Evolutionary conservation across 2,329 filamentous ascomycete species (phyloP).

Genomic region (Davidsoniella neocaledoniae): DNA sequence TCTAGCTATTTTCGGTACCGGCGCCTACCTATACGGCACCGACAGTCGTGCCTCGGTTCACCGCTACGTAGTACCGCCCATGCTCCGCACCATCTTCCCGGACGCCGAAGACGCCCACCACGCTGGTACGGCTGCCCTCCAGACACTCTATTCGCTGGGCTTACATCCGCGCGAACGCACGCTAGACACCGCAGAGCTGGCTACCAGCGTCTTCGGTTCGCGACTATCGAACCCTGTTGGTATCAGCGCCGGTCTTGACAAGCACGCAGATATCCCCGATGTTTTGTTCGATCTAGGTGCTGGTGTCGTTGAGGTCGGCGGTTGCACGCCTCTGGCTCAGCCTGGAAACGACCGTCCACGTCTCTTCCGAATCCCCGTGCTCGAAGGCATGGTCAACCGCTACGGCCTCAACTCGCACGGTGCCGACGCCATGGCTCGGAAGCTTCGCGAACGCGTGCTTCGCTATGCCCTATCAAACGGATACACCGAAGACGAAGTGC

Average conservation of each 20-base stretch:
- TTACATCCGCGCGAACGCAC: conserved; percentile 67
- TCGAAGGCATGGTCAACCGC: conserved; percentile 83
- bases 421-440: conserved; percentile 69
- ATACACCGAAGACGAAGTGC: conserved; percentile 52
- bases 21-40: conserved; percentile 51
- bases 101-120: conserved; percentile 91
- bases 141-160: conserved; percentile 53
- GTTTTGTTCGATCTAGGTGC: conserved; percentile 72
- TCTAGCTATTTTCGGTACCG: conserved; percentile 25
- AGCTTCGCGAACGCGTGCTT: conserved; percentile 60
- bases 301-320: conserved; percentile 80
- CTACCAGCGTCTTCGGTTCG: conserved; percentile 52
- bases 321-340: conserved; percentile 75
- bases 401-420: conserved; percentile 91
- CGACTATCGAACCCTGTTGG: conserved; percentile 72
- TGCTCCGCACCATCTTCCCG: conserved; percentile 47
- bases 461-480: conserved; percentile 58
- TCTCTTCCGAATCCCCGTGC: conserved; percentile 68
- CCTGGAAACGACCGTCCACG: conserved; percentile 74
- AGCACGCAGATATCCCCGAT: conserved; percentile 78
- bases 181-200: conserved; percentile 24
- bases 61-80: conserved; percentile 47
- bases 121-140: conserved; percentile 52
- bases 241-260: conserved; percentile 91
- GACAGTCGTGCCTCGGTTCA: conserved; percentile 59